Base-by-base conservation (phyloP, 169 alveolate genomes). In the Eimeria sp. region DNA sequence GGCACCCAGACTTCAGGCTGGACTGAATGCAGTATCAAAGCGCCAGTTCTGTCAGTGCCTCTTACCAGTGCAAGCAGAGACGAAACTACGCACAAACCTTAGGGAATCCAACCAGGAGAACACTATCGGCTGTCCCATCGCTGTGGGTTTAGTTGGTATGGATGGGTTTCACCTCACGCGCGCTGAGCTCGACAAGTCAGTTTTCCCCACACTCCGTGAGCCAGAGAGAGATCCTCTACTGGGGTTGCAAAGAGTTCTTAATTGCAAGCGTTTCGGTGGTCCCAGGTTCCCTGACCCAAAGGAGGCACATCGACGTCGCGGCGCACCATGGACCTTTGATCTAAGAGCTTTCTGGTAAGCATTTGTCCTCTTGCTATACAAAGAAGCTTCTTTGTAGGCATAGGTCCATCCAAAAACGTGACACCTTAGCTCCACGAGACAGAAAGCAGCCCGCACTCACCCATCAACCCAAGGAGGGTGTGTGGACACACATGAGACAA, bases 261-360 rank as follows among this genome's bases (percentile, higher is more conserved):
- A 49, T 16, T 49, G 88, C 43, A 13, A 8, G 46, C 23, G 18
- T 49, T 13, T 9, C 56, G 76, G 8, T 33, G 10, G 40, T 46
- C 56, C n/a, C 30, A 62, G 37, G 64, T 85, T 85, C 78, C 37
- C 82, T 37, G 68, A 10, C 30, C 78, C 80, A 33, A 8, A 14
- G 68, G 40, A 62, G 66, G 80, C 91, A 25, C 80, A 37, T 40
- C 46, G 64, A 58, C 27, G 33, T 23, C 62, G 78, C 30, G 80
- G 91, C 33, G 91, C 78, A 46, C 43, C 78, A 10, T 85, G 91
- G 78, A 85, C 91, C 37, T 37, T 85, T 71, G 49, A 62, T 16
- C 62, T 85, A 16, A 6, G 58, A 6, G 60, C 91, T 16, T 62
- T 62, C 66, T 40, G 40, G 60, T 85, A 37, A 56, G 74, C 54